Percentiles rank a stretch among this genome's conserved stretches.
phyloP scores from a whole-genome alignment of 2,329 filamentous ascomycete genomes.

The Colletotrichum chlorophyti region DNA sequence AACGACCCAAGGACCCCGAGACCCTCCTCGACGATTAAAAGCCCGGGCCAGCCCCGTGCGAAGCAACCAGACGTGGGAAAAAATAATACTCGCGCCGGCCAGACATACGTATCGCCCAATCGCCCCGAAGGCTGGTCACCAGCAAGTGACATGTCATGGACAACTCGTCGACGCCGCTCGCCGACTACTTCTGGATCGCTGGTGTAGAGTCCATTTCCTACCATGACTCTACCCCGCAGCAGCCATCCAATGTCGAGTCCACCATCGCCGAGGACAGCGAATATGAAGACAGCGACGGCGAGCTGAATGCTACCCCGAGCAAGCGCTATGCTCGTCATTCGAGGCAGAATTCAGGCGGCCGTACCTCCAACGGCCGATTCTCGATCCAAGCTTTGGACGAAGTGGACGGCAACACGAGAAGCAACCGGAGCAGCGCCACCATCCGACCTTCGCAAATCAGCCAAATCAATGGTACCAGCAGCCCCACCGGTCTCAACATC shows the following conservation, averaged over 20 bases:
- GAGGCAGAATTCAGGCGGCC: slow-evolving; percentile 65
- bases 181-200: slow-evolving; percentile 80
- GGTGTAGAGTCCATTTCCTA: slow-evolving; percentile 73
- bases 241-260: slow-evolving; percentile 54
- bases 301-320: slow-evolving; percentile 36
- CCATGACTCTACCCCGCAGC: slow-evolving; percentile 54
- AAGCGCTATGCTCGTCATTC: slow-evolving; percentile 61
- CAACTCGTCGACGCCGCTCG: slow-evolving; percentile 68
- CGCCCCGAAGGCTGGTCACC: slow-evolving; percentile 26
- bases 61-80: slow-evolving; percentile 21
- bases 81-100: slow-evolving; percentile 25
- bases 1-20: slow-evolving; percentile 27
- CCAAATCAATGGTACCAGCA: slow-evolving; percentile 24
- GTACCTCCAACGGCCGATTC: slow-evolving; percentile 61
- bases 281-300: slow-evolving; percentile 49
- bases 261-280: slow-evolving; percentile 71
- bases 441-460: slow-evolving; percentile 55
- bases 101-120: slow-evolving; percentile 23
- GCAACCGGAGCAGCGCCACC: slow-evolving; percentile 71
- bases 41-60: slow-evolving; percentile 26
- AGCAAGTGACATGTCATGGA: slow-evolving; percentile 60
- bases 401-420: slow-evolving; percentile 62
- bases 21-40: slow-evolving; percentile 29
- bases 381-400: slow-evolving; percentile 66
- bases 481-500: slow-evolving; percentile 30